A percentile compares a stretch with the other conserved stretches of the same genome.
Evolutionary conservation across 805 yeast species (phyloP).

Genomic region (Cyberlindnera maclurae): DNA sequence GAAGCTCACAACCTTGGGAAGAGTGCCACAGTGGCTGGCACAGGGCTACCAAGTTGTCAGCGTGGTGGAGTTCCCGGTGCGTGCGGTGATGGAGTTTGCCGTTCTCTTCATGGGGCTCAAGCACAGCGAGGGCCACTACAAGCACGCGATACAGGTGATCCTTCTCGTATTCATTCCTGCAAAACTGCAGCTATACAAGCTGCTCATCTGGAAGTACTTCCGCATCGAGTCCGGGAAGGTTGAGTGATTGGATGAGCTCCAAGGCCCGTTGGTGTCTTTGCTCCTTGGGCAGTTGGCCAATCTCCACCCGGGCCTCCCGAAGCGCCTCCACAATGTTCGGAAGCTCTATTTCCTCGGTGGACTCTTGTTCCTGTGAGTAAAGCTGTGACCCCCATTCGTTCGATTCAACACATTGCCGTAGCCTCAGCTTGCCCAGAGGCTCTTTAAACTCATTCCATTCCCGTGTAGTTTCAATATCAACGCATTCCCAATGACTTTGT

Average conservation of each 20-base stretch:
- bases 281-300: constrained; percentile 5
- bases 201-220: constrained; percentile 11
- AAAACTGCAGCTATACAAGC: constrained; percentile 12
- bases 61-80: constrained; percentile 11
- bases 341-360: constrained; percentile 6
- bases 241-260: constrained; percentile 11
- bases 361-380: not conserved
- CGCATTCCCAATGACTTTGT: constrained; percentile 32
- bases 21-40: constrained; percentile 6
- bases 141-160: constrained; percentile 2
- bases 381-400: constrained; percentile 40
- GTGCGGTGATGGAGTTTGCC: constrained; percentile 13
- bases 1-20: constrained; percentile 12
- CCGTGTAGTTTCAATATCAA: constrained; percentile 25
- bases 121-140: constrained; percentile 2
- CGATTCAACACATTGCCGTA: constrained; percentile 40
- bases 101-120: constrained; percentile 16
- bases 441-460: constrained; percentile 39
- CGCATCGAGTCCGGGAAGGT: constrained; percentile 4
- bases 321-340: constrained; percentile 6
- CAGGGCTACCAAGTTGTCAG: constrained; percentile 2
- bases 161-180: constrained; percentile 15
- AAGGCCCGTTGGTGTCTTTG: constrained; percentile 9
- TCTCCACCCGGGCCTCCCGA: constrained; percentile 5
- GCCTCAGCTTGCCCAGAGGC: constrained; percentile 33